A percentile compares a stretch with the other conserved stretches of the same genome.
phyloP scores from a whole-genome alignment of 2,329 filamentous ascomycete species.

The Myotisia sp. region DNA sequence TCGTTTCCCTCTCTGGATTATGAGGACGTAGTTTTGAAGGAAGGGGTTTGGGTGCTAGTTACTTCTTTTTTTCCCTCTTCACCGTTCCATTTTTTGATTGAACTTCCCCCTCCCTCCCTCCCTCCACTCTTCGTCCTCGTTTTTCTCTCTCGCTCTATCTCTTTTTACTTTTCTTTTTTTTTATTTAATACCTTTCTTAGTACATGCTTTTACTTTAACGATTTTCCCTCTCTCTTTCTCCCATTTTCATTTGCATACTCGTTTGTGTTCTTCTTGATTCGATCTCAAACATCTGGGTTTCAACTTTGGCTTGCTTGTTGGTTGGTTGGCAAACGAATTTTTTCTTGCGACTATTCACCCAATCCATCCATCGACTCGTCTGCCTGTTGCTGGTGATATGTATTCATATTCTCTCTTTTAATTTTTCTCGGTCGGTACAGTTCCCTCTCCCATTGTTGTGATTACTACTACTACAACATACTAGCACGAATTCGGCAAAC shows the following conservation, averaged over 20 bases:
- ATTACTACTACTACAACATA: too few species aligned
- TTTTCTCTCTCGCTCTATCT: constrained; percentile 17
- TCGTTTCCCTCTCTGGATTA: background rate
- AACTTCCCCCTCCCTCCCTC: constrained; percentile 14
- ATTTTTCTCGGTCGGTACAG: too few species aligned
- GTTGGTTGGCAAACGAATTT: too few species aligned
- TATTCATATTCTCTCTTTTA: too few species aligned
- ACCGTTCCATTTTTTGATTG: constrained; percentile 13
- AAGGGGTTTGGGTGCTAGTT: background rate
- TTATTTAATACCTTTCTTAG: constrained; percentile 17
- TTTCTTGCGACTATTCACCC: too few species aligned
- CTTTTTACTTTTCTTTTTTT: constrained; percentile 12
- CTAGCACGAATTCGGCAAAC: too few species aligned
- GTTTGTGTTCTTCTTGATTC: constrained; percentile 1
- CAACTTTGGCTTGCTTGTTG: background rate
- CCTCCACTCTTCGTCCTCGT: constrained; percentile 20
- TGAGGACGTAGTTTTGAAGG: background rate
- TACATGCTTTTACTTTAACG: constrained; percentile 20
- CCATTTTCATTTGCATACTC: constrained; percentile 1
- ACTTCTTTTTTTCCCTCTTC: constrained; percentile 1
- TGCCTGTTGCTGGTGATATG: too few species aligned
- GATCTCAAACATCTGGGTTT: constrained; percentile 3
- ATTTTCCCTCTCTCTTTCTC: constrained; percentile 10
- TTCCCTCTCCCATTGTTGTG: too few species aligned
- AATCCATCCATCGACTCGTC: too few species aligned